Evolutionary conservation across 768 basidiomycete genomes (phyloP).

Genomic region (Tremella fuciformis): DNA sequence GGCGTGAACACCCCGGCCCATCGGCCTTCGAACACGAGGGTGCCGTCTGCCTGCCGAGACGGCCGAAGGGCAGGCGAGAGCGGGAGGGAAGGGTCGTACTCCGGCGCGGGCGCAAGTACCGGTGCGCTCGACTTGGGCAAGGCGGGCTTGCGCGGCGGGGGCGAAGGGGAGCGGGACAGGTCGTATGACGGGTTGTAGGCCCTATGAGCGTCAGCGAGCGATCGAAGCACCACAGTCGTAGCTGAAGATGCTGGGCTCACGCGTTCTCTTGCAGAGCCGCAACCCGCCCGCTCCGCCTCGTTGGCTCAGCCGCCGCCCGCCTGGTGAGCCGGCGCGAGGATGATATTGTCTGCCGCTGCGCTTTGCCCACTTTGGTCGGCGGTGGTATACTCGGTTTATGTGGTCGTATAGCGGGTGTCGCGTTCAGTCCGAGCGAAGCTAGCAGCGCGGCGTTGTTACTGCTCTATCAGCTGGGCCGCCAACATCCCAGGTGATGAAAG

Average conservation of each 20-base stretch:
- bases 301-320: neutral
- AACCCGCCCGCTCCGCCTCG: conserved; percentile 25
- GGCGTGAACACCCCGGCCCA: conserved; percentile 48
- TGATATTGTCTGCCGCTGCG: conserved; percentile 2
- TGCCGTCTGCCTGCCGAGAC: conserved; percentile 29
- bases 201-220: neutral
- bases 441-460: conserved; percentile 26
- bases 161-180: neutral
- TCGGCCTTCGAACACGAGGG: conserved; percentile 43
- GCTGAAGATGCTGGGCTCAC: neutral
- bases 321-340: neutral
- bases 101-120: conserved; percentile 25
- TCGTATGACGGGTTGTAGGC: neutral
- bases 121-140: conserved; percentile 9
- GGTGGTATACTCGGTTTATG: neutral
- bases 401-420: neutral
- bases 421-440: conserved; percentile 27
- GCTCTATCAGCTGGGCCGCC: neutral
- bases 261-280: conserved; percentile 16
- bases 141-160: conserved; percentile 1
- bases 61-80: conserved; percentile 25
- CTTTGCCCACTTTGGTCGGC: conserved; percentile 6
- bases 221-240: neutral
- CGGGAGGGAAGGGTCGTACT: conserved; percentile 16
- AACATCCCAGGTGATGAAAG: neutral